phyloP scores from a whole-genome alignment of 345 rosid species.

The Moricandia arvensis region DNA sequence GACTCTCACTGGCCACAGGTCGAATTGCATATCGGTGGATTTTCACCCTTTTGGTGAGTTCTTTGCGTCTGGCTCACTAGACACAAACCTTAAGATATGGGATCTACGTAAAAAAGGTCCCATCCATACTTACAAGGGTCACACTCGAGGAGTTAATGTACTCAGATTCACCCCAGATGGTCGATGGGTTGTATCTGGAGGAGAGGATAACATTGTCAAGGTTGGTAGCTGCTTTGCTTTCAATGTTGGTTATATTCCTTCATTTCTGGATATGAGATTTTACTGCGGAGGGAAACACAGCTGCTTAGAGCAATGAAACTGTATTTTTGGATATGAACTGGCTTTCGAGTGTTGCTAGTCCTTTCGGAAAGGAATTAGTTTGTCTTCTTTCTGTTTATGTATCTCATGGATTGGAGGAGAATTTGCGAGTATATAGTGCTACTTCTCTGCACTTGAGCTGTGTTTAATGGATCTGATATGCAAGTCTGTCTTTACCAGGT shows the following conservation, averaged over 20 bases:
- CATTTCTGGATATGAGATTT: not conserved
- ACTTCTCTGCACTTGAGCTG: constrained; percentile 8
- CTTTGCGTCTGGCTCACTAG: constrained; percentile 97
- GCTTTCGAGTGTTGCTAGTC: not conserved
- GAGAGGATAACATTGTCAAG: constrained; percentile 95
- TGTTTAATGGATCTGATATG: constrained; percentile 15
- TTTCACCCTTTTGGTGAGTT: constrained; percentile 99
- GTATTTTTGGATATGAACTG: not conserved
- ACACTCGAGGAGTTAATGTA: constrained; percentile 94
- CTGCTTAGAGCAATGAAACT: not conserved
- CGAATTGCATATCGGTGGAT: constrained; percentile 93
- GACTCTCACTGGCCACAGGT: constrained; percentile 92
- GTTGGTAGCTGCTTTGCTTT: constrained; percentile 40
- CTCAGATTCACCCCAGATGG: constrained; percentile 99
- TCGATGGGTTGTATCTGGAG: constrained; percentile 99
- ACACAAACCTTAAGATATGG: constrained; percentile 99
- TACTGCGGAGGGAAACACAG: not conserved
- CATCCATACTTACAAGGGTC: constrained; percentile 98
- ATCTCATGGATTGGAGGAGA: not conserved
- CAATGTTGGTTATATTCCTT: constrained; percentile 5
- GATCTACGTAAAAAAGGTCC: constrained; percentile 95
- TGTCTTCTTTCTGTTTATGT: not conserved
- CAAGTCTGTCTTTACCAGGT: constrained; percentile 50
- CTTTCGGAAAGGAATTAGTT: not conserved
- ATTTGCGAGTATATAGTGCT: not conserved